Evolutionary conservation across 768 basidiomycete genomes (phyloP), one percentile per base, ranked within the genome.

Genomic region (Candolleomyces efflorescens): DNA sequence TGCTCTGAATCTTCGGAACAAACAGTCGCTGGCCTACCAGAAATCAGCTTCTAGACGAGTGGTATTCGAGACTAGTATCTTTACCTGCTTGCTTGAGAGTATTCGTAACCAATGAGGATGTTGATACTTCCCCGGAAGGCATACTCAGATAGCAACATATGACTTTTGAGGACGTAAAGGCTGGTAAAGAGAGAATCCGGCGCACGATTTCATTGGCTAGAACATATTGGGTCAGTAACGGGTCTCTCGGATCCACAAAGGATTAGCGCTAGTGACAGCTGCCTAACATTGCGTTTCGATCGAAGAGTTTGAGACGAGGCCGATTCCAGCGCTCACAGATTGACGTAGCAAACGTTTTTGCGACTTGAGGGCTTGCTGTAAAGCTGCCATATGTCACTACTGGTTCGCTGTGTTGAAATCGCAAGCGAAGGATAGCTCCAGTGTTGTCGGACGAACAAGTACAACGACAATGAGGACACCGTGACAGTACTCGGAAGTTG

Each of bases 121-220:
- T 92, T 63, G 86, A 78, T 23, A 85, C 75, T 63, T 92, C 90
- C 3, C 79, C 87, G 1, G 78, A 67, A 11, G 88, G 87, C 90
- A 92, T 91, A 69, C 83, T 91, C 43, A 92, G 75, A 67, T 87
- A 92, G 68, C 90, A 92, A 72, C 88, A 85, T 27, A 91, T 68
- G 4, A 75, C 74, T 52, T 69, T 76, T 52, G 77, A 78, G 39
- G 64, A 64, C 37, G 75, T 69, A 63, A 90, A 87, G 9, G 76
- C 74, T 1, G 85, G 74, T 17, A 84, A 68, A 0, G 78, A 66
- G 18, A 85, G 62, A 26, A 91, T 72, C 57, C 73, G 75, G 72
- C 75, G 56, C 67, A 69, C 12, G 83, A 85, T 85, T 55, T 5
- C 48, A 44, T 56, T 38, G 47, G 10, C 38, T 47, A 59, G 41